These are phyloP conservation scores for Termitomyces sp. DNA, from an alignment of 768 basidiomycete genomes.

Conservation along the genomic window DNA sequence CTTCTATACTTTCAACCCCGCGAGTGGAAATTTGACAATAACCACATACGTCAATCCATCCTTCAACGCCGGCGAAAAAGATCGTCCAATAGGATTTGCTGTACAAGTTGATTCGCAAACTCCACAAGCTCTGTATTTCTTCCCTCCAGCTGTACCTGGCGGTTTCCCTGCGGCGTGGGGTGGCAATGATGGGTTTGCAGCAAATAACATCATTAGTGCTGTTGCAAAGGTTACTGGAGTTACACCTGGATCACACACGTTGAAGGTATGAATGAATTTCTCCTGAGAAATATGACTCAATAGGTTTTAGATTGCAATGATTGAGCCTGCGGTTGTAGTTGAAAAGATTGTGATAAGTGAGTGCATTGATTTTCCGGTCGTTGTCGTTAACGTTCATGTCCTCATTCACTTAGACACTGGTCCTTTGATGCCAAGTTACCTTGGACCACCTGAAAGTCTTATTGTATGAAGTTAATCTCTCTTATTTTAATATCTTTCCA, in stretches of 20 bases:
- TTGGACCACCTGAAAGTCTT: constrained; percentile 58
- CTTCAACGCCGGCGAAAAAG: constrained; percentile 43
- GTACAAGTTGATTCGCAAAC: constrained; percentile 42
- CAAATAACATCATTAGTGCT: constrained; percentile 44
- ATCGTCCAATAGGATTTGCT: constrained; percentile 47
- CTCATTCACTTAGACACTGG: constrained; percentile 41
- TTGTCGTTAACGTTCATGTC: constrained; percentile 1
- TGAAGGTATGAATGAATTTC: constrained; percentile 35
- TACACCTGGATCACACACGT: constrained; percentile 50
- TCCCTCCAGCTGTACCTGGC: constrained; percentile 42
- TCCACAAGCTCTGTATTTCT: constrained; percentile 40
- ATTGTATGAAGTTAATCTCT: background rate
- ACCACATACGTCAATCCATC: constrained; percentile 48
- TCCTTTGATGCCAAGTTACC: constrained; percentile 47
- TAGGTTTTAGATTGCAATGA: constrained; percentile 36
- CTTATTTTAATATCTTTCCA: background rate
- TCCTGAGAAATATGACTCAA: background rate
- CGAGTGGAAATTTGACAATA: constrained; percentile 40
- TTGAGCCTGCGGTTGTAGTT: constrained; percentile 58
- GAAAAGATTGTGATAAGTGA: constrained; percentile 59
- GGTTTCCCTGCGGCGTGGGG: constrained; percentile 42
- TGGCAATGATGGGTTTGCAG: constrained; percentile 46
- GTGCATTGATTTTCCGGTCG: constrained; percentile 5
- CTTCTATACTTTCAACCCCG: constrained; percentile 56
- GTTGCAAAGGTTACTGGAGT: constrained; percentile 34